A percentile compares a stretch with the other conserved stretches of the same genome.
phyloP scores from a whole-genome alignment of 2,329 filamentous ascomycete species.

The Fusarium siculi region DNA sequence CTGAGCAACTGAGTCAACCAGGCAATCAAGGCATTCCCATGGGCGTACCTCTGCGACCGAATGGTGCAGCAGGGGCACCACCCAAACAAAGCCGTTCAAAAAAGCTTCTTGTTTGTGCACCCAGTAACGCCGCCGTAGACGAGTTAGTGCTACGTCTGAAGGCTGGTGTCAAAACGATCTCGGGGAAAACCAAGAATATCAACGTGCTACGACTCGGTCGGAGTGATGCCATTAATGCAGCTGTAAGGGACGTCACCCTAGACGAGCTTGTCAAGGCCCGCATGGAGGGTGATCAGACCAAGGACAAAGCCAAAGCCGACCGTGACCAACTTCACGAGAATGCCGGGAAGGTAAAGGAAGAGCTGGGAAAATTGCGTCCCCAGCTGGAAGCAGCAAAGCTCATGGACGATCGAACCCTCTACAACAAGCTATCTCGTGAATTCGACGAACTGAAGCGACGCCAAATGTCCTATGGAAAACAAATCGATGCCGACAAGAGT shows the following conservation, averaged over 20 bases:
- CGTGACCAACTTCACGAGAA: slow-evolving; percentile 71
- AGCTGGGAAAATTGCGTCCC: slow-evolving; percentile 76
- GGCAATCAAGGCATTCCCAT: slow-evolving; percentile 48
- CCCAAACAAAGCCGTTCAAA: slow-evolving; percentile 61
- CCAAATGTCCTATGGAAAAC: slow-evolving; percentile 77
- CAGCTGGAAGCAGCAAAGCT: slow-evolving; percentile 75
- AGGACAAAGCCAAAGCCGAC: slow-evolving; percentile 65
- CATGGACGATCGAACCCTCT: slow-evolving; percentile 58
- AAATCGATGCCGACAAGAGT: slow-evolving; percentile 89
- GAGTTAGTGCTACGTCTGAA: slow-evolving; percentile 95
- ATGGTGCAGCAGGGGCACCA: slow-evolving; percentile 27
- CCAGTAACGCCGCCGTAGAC: slow-evolving; percentile 97
- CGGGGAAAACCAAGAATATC: slow-evolving; percentile 78
- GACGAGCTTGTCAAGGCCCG: slow-evolving; percentile 88
- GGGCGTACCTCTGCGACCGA: slow-evolving; percentile 46
- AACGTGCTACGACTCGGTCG: slow-evolving; percentile 91
- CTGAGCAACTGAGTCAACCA: slow-evolving; percentile 50
- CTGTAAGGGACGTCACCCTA: slow-evolving; percentile 89
- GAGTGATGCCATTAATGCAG: slow-evolving; percentile 90
- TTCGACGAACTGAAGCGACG: slow-evolving; percentile 82
- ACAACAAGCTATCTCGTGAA: slow-evolving; percentile 74
- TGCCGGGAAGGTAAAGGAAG: slow-evolving; percentile 77
- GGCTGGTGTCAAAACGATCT: slow-evolving; percentile 80
- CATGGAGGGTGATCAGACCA: slow-evolving; percentile 69
- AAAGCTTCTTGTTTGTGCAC: slow-evolving; percentile 96